These are phyloP conservation scores for Chloropicon primus DNA, from an alignment of 139 green algal species.

Conservation along the genomic window DNA sequence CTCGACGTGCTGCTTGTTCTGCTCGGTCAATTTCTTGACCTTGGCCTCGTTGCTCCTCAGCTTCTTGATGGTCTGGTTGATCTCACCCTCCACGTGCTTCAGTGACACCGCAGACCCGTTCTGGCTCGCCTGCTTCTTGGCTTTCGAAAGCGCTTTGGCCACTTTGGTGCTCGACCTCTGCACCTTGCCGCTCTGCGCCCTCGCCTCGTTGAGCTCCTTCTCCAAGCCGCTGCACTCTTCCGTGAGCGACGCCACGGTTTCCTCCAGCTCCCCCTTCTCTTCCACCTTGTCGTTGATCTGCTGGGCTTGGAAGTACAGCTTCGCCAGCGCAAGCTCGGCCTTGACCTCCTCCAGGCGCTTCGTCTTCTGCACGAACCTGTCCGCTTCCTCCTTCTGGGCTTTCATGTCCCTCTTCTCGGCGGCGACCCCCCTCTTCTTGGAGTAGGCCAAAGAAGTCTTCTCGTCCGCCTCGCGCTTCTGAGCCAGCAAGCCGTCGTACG, in stretches of 20 bases:
- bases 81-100: constrained; percentile 1
- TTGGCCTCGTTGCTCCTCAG: constrained; percentile 25
- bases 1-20: constrained; percentile 1
- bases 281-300: constrained; percentile 6
- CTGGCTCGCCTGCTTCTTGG: not conserved
- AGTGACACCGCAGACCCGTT: not conserved
- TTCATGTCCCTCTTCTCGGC: constrained; percentile 80
- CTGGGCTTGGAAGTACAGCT: constrained; percentile 4
- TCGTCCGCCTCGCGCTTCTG: constrained; percentile 43
- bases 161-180: not conserved
- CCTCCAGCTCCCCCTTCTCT: constrained; percentile 9
- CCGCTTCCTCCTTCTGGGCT: constrained; percentile 94
- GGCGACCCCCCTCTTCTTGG: constrained; percentile 53
- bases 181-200: not conserved
- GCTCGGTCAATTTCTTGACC: constrained; percentile 29
- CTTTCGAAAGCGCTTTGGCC: not conserved
- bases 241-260: constrained; percentile 1
- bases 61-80: constrained; percentile 17
- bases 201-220: constrained; percentile 12
- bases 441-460: constrained; percentile 41
- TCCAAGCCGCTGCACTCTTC: constrained; percentile 12
- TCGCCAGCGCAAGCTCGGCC: not conserved
- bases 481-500: constrained; percentile 57
- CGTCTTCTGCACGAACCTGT: constrained; percentile 47
- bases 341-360: constrained; percentile 2